Base-by-base conservation (phyloP, 441 rosid species). In the Eutrema salsugineum region DNA sequence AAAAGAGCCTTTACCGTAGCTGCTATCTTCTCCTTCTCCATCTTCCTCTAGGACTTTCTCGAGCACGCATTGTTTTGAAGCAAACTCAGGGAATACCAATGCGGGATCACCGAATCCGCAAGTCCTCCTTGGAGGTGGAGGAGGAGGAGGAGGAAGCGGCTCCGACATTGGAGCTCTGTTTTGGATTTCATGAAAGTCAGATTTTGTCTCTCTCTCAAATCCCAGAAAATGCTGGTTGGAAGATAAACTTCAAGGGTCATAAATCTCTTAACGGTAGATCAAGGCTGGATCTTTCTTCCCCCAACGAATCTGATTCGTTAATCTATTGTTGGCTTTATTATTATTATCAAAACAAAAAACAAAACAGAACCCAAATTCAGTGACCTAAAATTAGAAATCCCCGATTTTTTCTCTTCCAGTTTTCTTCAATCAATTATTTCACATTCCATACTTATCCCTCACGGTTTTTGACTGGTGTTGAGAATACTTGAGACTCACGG, bases 81-180 rank as follows among this genome's bases (percentile, higher is more conserved):
- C 40, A 53, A 77, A 76, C 51, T 77, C 77, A 57, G 79, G 78
- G 42, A 81, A 81, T 11, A 62, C 51, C 57, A 81, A 49, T 43
- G 81, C 63, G 20, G 68, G 69, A 39, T 73, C 71, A 39, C 75
- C 74, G 3, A 73, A 73, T 56, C 71, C 71, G 5, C 40, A 75
- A 57, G 53, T 14, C 43, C 64, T 68, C 71, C 63, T 22, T 30
- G 39, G 16, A 51, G 66, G n/a, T n/a, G n/a, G 39, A 30, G 70
- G 64, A 61, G 76, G 73, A 35, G 66, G 77, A 65, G 70, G 71
- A 57, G 35, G 75, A 71, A 60, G 48, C 49, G 61, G 79, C 76
- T 63, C 79, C 76, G 76, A 70, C 79, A 76, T 76, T 76, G 72
- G 79, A 70, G 79, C 72, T 58, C 28, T 76, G 63, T 64, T 70